A percentile compares a stretch with the other conserved stretches of the same genome.
Evolutionary conservation across 2,329 filamentous ascomycete species (phyloP).

Genomic region (Fusarium irregulare): DNA sequence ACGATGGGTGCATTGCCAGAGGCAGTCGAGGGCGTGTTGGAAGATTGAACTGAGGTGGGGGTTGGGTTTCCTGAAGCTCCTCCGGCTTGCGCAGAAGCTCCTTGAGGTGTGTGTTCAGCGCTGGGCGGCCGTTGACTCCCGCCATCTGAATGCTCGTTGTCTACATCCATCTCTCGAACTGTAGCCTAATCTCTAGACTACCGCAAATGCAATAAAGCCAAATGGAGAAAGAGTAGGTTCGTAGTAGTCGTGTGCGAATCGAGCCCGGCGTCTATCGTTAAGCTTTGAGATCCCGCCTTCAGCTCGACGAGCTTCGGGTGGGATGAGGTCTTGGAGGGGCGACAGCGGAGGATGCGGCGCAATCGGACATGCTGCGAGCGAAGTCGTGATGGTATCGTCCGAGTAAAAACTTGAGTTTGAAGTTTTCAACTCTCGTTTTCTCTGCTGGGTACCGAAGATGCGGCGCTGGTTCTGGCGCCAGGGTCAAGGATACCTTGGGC

Average conservation of each 20-base stretch:
- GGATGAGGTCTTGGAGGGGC: conserved; percentile 36
- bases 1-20: conserved; percentile 37
- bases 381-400: conserved; percentile 16
- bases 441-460: not conserved
- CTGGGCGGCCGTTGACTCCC: conserved; percentile 49
- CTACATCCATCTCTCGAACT: conserved; percentile 48
- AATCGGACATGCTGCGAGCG: conserved; percentile 46
- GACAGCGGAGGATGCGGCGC: conserved; percentile 33
- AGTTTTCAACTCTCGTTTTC: conserved; percentile 6
- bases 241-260: conserved; percentile 3
- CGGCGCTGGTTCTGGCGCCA: not conserved
- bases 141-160: conserved; percentile 47
- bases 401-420: conserved; percentile 25
- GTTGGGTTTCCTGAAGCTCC: conserved; percentile 47
- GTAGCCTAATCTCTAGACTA: conserved; percentile 17
- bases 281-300: conserved; percentile 24
- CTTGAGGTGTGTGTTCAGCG: conserved; percentile 51
- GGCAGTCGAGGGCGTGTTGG: conserved; percentile 43
- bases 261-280: conserved; percentile 9
- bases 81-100: conserved; percentile 32
- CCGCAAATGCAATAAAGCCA: conserved; percentile 4
- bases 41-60: conserved; percentile 45
- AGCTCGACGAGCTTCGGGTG: conserved; percentile 32
- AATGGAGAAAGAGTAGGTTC: not conserved
- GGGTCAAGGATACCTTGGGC: conserved; percentile 8